Base-by-base conservation (phyloP, 345 rosid species). In the Eucalyptus erythrocorys region DNA sequence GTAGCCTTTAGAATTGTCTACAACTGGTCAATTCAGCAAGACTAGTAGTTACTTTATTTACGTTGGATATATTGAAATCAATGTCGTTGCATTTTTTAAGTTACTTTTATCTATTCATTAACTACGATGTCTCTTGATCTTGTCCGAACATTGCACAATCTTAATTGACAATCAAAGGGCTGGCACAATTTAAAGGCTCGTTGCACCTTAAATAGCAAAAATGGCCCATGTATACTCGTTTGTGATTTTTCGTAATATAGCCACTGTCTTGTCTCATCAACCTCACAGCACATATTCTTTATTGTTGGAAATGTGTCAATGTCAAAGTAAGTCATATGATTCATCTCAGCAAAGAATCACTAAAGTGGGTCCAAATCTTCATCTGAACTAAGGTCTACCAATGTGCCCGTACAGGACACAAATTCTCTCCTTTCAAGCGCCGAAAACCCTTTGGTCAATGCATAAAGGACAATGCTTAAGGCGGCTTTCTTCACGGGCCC, bases 221-320 rank as follows among this genome's bases (percentile, higher is more conserved):
- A 4, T n/a, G 10, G 34, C 40, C 16, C 21, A 64, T 3, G 21
- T 64, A 8, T 64, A 13, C 16, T 4, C 1, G 4, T 30, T 1
- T 30, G 16, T 7, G 32, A 30, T 30, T 11, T 30, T n/a, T 12
- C 2, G 7, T 13, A 11, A 1, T 61, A 61, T 30, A n/a, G 0
- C 8, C 34, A 30, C 9, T n/a, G 0, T 3, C 16, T 0, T 0
- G 8, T 27, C 66, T 59, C 3, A 59, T 59, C n/a, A 59, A 6
- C 9, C 68, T 3, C 9, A 0, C 13, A 13, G 9, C 34, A 0
- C n/a, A 3, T 7, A 4, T 0, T 64, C 6, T 64, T 5, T 8
- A 13, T 1, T 66, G 37, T 32, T 32, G 40, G 79, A 4, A 19
- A n/a, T 17, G 42, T 34, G 42, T 4, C 40, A 1, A 16, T 32